Base-by-base conservation (phyloP, 306 rosid genomes). In the Boehmeria nivea region DNA sequence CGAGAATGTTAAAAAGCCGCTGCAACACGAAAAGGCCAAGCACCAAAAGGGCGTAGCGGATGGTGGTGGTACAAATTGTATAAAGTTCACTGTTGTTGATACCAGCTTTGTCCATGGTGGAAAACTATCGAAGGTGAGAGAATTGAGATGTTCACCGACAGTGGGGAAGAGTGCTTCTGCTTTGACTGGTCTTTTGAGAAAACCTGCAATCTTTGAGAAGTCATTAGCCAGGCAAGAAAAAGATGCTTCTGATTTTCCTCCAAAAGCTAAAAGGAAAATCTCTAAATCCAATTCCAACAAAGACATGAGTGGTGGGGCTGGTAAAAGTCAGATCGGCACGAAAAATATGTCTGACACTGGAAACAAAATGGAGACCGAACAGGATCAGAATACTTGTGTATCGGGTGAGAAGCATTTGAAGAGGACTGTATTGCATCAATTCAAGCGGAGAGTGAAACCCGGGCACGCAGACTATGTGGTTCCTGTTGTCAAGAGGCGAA, bases 401-500 rank as follows among this genome's bases (percentile, higher is more conserved):
- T 51, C 71, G 12, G 71, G 66, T 43, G 70, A 63, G 57, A 68
- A 75, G 71, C 77, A 54, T 48, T 61, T 18, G 14, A 72, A 78
- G 56, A 72, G 22, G 59, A 68, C 65, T 23, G 37, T 67, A 58
- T 57, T 65, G 60, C 76, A 60, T 37, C 73, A 75, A 53, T 75
- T 74, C 53, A 73, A 60, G 56, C 76, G 59, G 60, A 77, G 72
- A 60, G 65, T 60, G 52, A 76, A 83, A 70, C 57, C 78, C 38
- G 64, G 62, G 27, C 79, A 76, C 59, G 74, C 82, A 42, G 76
- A 74, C 65, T 65, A 54, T 61, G 63, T 31, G 44, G 77, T 63
- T 67, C 79, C 76, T 66, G 70, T 76, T 51, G 51, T 67, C 38
- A 88, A 85, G 76, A 76, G 81, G 44, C 59, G 81, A 59, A 85